Evolutionary conservation across 306 rosid species (phyloP).

Genomic region (Gastrolobium villosum): DNA sequence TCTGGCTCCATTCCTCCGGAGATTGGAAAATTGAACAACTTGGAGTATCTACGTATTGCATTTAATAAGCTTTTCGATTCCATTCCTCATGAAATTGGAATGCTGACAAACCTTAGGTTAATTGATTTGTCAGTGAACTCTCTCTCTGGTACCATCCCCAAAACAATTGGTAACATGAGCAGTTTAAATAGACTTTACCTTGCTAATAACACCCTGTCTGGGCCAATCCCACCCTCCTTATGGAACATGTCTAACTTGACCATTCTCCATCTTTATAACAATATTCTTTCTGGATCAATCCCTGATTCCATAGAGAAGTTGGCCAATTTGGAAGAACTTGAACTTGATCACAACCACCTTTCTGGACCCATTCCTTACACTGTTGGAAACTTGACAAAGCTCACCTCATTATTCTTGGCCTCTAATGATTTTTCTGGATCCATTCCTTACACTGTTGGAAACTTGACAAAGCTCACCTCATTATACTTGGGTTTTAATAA

Average conservation of each 20-base stretch:
- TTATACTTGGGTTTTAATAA: conserved; percentile 20
- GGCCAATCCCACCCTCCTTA: conserved; percentile 45
- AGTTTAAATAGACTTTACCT: not conserved
- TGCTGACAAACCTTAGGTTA: conserved; percentile 3
- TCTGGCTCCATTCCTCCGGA: conserved; percentile 37
- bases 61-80: conserved; percentile 12
- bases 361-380: conserved; percentile 1
- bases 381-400: conserved; percentile 20
- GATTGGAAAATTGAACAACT: conserved; percentile 47
- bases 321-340: conserved; percentile 22
- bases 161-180: conserved; percentile 45
- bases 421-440: not conserved
- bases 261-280: not conserved
- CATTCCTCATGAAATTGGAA: conserved; percentile 52
- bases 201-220: conserved; percentile 36
- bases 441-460: conserved; percentile 53
- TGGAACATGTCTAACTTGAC: conserved; percentile 45
- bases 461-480: conserved; percentile 17
- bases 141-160: conserved; percentile 40
- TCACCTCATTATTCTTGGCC: not conserved
- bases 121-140: conserved; percentile 33
- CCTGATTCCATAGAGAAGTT: conserved; percentile 38
- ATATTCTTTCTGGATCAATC: conserved; percentile 44
- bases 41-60: not conserved
- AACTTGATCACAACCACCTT: not conserved